phyloP scores from a whole-genome alignment of 306 rosid genomes.

The Castanea mollissima region DNA sequence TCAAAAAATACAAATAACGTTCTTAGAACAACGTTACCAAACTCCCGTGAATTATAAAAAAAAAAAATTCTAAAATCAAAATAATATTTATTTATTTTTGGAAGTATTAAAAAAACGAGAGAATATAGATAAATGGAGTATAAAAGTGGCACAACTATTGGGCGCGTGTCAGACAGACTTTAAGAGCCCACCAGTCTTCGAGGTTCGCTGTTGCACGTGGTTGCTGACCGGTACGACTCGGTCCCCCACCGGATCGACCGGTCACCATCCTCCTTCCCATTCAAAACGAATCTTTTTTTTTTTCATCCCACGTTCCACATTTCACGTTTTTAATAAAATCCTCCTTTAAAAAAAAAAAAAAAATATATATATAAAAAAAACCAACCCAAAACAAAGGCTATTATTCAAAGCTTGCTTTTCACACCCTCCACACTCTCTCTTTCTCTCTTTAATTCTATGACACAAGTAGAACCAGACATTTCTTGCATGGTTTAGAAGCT shows the following conservation, averaged over 20 bases:
- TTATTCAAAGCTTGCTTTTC: background rate
- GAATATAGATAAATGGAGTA: too few relatives aligned
- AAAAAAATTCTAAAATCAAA: too few relatives aligned
- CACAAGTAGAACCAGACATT: constrained; percentile 13
- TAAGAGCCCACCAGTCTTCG: background rate
- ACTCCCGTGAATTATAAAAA: too few relatives aligned
- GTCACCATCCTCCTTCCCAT: constrained; percentile 12
- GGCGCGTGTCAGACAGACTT: constrained; percentile 21
- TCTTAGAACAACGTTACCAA: too few relatives aligned
- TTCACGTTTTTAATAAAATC: background rate
- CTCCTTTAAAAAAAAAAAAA: background rate
- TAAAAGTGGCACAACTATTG: background rate
- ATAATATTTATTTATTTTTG: too few relatives aligned
- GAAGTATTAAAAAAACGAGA: too few relatives aligned
- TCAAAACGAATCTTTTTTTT: constrained; percentile 12
- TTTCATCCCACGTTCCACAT: constrained; percentile 35
- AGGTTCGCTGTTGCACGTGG: constrained; percentile 46
- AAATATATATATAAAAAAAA: background rate
- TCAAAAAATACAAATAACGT: too few relatives aligned
- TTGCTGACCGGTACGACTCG: constrained; percentile 20
- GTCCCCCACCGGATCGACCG: constrained; percentile 17
- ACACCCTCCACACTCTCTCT: background rate
- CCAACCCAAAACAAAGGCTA: too few relatives aligned
- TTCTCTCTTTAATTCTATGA: background rate
- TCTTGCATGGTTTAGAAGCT: constrained; percentile 6